These are phyloP conservation scores for Phlyctochytrium arcticum DNA, from an alignment of 192 early-diverging fungal species.

Conservation along the genomic window DNA sequence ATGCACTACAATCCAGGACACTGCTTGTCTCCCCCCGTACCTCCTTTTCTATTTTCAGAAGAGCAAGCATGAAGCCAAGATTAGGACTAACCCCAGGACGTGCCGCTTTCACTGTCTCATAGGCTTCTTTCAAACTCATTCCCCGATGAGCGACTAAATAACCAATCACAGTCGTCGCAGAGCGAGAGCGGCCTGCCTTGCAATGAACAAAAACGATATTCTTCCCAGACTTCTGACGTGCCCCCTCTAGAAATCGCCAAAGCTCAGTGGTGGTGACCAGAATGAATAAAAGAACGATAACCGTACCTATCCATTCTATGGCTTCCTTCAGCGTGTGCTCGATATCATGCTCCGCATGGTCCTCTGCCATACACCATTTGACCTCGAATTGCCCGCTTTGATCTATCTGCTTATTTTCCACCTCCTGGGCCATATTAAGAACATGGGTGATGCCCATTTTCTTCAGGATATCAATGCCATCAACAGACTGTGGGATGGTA, in stretches of 20 bases:
- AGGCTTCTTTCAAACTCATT: slow-evolving; percentile 62
- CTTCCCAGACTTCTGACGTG: slow-evolving; percentile 28
- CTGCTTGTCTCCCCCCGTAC: slow-evolving; percentile 39
- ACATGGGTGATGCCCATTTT: slow-evolving; percentile 56
- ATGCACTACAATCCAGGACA: background rate
- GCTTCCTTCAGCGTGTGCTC: slow-evolving; percentile 58
- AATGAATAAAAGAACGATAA: background rate
- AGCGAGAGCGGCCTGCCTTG: slow-evolving; percentile 69
- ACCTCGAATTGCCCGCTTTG: slow-evolving; percentile 44
- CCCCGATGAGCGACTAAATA: slow-evolving; percentile 58
- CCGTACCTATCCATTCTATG: slow-evolving; percentile 64
- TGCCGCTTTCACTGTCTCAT: slow-evolving; percentile 60
- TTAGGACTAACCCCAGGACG: slow-evolving; percentile 69
- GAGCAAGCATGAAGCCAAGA: slow-evolving; percentile 69
- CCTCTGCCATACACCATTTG: slow-evolving; percentile 42
- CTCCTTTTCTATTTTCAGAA: slow-evolving; percentile 63
- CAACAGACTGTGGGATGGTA: slow-evolving; percentile 44
- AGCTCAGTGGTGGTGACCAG: background rate
- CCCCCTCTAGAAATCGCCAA: slow-evolving; percentile 15
- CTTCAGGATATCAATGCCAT: slow-evolving; percentile 50
- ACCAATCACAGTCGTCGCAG: slow-evolving; percentile 63
- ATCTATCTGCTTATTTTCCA: slow-evolving; percentile 44
- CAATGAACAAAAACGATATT: slow-evolving; percentile 70
- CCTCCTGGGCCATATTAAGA: slow-evolving; percentile 73
- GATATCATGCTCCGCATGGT: slow-evolving; percentile 68